phyloP scores from a whole-genome alignment of 371 early-diverging fungal genomes.

The Apophysomyces elegans region DNA sequence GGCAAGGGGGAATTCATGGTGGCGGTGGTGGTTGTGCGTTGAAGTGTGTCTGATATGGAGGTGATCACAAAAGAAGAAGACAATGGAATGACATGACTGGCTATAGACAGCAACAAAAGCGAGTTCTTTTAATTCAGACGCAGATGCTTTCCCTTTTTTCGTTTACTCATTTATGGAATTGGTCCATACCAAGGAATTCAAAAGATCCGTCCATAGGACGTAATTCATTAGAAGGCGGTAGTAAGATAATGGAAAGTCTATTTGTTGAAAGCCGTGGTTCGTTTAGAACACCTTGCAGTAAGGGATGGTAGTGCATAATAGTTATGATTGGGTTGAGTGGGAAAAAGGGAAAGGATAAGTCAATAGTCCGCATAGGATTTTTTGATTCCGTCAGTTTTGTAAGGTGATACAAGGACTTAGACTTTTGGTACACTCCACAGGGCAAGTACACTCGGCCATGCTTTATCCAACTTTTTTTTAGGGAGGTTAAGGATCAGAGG shows the following conservation, averaged over 20 bases:
- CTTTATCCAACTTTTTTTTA: neutral
- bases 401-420: neutral
- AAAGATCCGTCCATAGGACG: slow-evolving; percentile 8
- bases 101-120: slow-evolving; percentile 11
- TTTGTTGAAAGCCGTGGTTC: slow-evolving; percentile 19
- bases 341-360: neutral
- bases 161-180: neutral
- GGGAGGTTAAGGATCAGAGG: slow-evolving; percentile 1
- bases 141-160: too few relatives aligned
- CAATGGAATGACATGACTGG: slow-evolving; percentile 31
- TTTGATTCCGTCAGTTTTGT: too few relatives aligned
- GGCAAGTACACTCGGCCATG: too few relatives aligned
- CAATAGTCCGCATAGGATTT: neutral
- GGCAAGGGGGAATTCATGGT: neutral
- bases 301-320: slow-evolving; percentile 3
- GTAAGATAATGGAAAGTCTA: slow-evolving; percentile 25
- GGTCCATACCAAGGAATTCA: slow-evolving; percentile 33
- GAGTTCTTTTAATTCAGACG: too few relatives aligned
- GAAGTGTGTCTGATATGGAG: slow-evolving; percentile 16
- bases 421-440: neutral
- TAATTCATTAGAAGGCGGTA: slow-evolving; percentile 30
- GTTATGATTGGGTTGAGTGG: neutral
- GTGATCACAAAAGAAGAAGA: neutral
- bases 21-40: slow-evolving; percentile 9
- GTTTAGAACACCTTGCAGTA: slow-evolving; percentile 22